Base-by-base conservation (phyloP, 169 alveolate genomes). In the Neospora caninum region DNA sequence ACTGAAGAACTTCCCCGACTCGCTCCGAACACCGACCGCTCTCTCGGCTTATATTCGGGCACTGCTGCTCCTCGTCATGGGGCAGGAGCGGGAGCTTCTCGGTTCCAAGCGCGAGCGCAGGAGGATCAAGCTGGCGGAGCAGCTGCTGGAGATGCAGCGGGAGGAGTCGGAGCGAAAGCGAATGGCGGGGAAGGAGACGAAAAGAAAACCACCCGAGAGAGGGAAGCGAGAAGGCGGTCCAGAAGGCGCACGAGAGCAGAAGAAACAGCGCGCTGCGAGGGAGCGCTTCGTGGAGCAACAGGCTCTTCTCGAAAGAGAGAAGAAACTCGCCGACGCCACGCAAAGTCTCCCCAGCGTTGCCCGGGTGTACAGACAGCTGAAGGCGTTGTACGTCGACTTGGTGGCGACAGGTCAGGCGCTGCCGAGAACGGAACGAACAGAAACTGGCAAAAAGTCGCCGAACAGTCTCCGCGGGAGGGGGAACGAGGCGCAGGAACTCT, bases 1-100 rank as follows among this genome's bases (percentile, higher is more conserved):
- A 7, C 89, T 82, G 36, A 22, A 36, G 53, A 7, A 29, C 67
- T 82, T 82, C 25, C 89, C 89, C 18, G 69, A 82, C 27, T 2
- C 22, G 45, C 45, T 73, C 39, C 53, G 69, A 2, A 9, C 29
- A 6, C 89, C n/a, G 34, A 1, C 39, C 84, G 1, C 84, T 41
- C 84, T 73, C 73, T 9, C 73, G 73, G 73, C 73, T 22, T 78
- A 78, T n/a, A n/a, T 78, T 36, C 86, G 86, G 86, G 86, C 86
- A 78, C 18, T 78, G 45, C 86, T 78, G 22, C 86, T 78, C 45
- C 86, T 78, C 49, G 45, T 78, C 43, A 78, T 78, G 49, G 2
- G 49, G 27, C 43, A 78, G n/a, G 86, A 78, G 86, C 39, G 45
- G 45, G n/a, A 78, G 86, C 42, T 78, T 4, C 86, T 78, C 45